Percentiles rank a stretch among this genome's conserved stretches.
Conservation (phyloP, 2,329 filamentous ascomycete genomes). For the Aspergillus sp. region DNA sequence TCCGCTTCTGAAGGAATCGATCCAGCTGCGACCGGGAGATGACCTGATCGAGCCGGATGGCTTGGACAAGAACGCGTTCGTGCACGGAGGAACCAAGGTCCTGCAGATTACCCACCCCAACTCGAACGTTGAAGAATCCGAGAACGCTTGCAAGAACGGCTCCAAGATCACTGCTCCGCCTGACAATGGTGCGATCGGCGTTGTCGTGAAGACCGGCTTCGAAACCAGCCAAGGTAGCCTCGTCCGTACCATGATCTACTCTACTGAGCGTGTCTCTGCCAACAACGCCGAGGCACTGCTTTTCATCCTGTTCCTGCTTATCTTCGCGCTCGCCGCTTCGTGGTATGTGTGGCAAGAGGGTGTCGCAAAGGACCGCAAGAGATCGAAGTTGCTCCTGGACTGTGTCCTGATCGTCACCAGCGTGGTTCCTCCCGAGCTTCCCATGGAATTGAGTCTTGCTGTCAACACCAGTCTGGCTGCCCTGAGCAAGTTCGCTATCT, state of each 20-base stretch:
- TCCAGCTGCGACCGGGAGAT: conserved; percentile 83
- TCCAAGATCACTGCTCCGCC: conserved; percentile 82
- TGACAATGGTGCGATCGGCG: conserved; percentile 88
- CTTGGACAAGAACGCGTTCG: conserved; percentile 92
- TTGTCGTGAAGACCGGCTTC: conserved; percentile 96
- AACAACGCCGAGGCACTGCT: conserved; percentile 95
- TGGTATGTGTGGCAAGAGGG: conserved; percentile 99
- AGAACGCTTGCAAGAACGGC: conserved; percentile 61
- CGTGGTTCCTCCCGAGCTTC: conserved; percentile 95
- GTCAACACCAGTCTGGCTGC: conserved; percentile 97
- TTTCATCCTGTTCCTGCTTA: conserved; percentile 93
- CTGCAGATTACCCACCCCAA: conserved; percentile 90
- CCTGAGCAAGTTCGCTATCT: conserved; percentile 92
- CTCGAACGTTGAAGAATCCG: conserved; percentile 63
- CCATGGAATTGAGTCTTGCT: conserved; percentile 95
- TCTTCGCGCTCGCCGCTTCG: conserved; percentile 94
- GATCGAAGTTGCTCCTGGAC: conserved; percentile 94
- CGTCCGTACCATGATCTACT: conserved; percentile 99
- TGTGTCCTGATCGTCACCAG: conserved; percentile 97
- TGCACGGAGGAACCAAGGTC: conserved; percentile 97
- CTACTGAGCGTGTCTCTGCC: conserved; percentile 96
- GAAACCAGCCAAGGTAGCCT: conserved; percentile 98
- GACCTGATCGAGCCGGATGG: conserved; percentile 81
- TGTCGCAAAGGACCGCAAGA: conserved; percentile 89
- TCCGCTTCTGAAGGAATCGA: conserved; percentile 90